Percentiles rank a stretch among this genome's conserved stretches.
Evolutionary conservation across 129 eudicot genomes (phyloP).

Genomic region (Helianthus tuberosus): DNA sequence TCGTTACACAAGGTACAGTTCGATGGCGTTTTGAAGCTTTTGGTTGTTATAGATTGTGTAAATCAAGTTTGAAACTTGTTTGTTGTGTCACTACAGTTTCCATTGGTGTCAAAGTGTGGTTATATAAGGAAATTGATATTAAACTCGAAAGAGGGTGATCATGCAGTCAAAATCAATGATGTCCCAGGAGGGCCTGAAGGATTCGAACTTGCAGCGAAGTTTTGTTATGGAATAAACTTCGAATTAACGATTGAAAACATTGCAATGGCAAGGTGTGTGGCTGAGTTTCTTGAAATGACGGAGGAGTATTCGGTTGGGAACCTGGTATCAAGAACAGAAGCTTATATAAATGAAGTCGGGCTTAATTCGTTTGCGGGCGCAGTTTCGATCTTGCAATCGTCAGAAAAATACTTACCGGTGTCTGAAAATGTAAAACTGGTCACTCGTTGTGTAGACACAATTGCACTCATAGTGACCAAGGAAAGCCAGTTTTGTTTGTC

Average conservation of each 20-base stretch:
- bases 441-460: constrained; percentile 76
- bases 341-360: constrained; percentile 76
- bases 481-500: constrained; percentile 53
- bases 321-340: constrained; percentile 71
- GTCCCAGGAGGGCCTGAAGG: constrained; percentile 91
- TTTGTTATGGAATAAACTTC: constrained; percentile 89
- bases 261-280: constrained; percentile 77
- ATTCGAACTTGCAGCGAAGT: constrained; percentile 89
- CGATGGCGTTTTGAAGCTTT: neutral
- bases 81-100: constrained; percentile 53
- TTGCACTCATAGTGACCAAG: constrained; percentile 70
- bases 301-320: constrained; percentile 77
- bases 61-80: constrained; percentile 5
- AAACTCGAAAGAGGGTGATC: constrained; percentile 45
- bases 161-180: constrained; percentile 53
- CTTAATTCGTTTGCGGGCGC: constrained; percentile 63
- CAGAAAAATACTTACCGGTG: constrained; percentile 58
- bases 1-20: constrained; percentile 83
- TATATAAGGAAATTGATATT: constrained; percentile 68
- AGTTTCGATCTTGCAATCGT: constrained; percentile 59
- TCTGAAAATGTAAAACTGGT: constrained; percentile 76
- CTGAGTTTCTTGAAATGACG: constrained; percentile 94
- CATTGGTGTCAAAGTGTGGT: constrained; percentile 84
- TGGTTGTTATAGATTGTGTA: constrained; percentile 1
- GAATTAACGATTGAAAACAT: constrained; percentile 74